Evolutionary conservation across 352 stramenopile genomes (phyloP).

Genomic region (Globisporangium yorkense): DNA sequence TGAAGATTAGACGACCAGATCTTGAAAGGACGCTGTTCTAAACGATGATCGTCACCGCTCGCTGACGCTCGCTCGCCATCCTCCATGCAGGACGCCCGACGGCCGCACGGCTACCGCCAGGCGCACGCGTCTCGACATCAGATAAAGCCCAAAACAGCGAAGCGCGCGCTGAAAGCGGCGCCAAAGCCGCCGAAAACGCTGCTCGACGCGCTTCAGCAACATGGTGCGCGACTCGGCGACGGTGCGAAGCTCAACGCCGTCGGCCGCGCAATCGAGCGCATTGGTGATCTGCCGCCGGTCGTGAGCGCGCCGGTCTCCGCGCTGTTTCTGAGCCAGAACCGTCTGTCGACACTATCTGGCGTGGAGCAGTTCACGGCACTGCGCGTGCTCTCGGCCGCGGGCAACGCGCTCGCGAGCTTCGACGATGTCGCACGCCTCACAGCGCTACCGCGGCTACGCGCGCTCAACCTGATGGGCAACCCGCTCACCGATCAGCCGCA

Average conservation of each 20-base stretch:
- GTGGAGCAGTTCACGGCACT: conserved; percentile 59
- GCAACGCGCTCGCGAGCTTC: conserved; percentile 47
- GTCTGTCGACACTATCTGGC: conserved; percentile 37
- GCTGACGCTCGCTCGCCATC: too few species aligned
- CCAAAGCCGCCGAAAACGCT: conserved; percentile 31
- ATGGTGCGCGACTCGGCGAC: conserved; percentile 63
- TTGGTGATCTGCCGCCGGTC: conserved; percentile 42
- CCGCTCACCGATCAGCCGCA: conserved; percentile 67
- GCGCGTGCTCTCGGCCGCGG: conserved; percentile 55
- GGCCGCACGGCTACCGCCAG: conserved; percentile 4
- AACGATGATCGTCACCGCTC: neutral
- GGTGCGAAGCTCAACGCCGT: conserved; percentile 73
- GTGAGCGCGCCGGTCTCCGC: conserved; percentile 41
- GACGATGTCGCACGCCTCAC: conserved; percentile 32
- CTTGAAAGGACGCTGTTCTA: neutral
- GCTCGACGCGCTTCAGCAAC: conserved; percentile 60
- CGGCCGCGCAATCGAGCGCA: conserved; percentile 38
- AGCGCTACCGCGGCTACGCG: conserved; percentile 35
- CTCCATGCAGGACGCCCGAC: conserved; percentile 7
- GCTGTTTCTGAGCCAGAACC: conserved; percentile 82
- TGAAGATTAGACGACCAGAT: too few species aligned
- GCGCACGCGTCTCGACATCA: neutral
- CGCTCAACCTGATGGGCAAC: conserved; percentile 71
- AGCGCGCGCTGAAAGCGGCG: neutral
- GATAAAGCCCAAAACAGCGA: neutral